These are phyloP conservation scores for Kwoniella sp. DNA, from an alignment of 768 basidiomycete species.

Conservation along the genomic window DNA sequence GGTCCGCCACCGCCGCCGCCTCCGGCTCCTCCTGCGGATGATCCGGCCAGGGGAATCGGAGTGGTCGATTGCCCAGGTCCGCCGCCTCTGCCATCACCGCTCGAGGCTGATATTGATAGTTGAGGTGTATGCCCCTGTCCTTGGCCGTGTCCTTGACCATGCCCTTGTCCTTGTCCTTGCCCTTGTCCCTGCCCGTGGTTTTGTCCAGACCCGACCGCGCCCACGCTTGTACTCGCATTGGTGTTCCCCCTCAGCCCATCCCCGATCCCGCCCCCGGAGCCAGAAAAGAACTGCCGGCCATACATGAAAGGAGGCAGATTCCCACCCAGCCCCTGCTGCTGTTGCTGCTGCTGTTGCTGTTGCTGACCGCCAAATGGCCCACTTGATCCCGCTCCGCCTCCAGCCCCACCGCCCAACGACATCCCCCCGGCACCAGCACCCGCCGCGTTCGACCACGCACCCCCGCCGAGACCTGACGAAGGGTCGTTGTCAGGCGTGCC, in stretches of 20 bases:
- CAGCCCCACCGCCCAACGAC: too few relatives aligned
- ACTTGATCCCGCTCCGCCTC: too few relatives aligned
- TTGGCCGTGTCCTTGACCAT: conserved; percentile 1
- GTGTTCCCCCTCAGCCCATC: background rate
- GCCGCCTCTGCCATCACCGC: background rate
- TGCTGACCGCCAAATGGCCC: too few relatives aligned
- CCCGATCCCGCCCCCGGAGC: too few relatives aligned
- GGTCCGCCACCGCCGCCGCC: conserved; percentile 18
- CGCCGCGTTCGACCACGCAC: background rate
- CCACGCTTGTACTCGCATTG: background rate
- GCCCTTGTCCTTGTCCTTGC: conserved; percentile 4
- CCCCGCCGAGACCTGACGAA: background rate
- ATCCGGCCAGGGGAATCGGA: conserved; percentile 9
- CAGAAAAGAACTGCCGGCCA: too few relatives aligned
- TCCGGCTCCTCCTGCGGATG: conserved; percentile 9
- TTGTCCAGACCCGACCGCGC: too few relatives aligned
- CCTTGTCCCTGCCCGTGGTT: too few relatives aligned
- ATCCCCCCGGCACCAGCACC: too few relatives aligned
- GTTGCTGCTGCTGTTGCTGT: too few relatives aligned
- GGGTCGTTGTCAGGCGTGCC: conserved; percentile 19
- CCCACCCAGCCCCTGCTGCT: too few relatives aligned
- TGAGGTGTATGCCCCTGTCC: conserved; percentile 18
- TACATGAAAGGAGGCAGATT: too few relatives aligned
- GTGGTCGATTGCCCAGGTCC: background rate
- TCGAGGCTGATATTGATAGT: background rate